Evolutionary conservation across 805 yeast species (phyloP), one percentile per base, ranked within the genome.

Genomic region (Sugiyamaella smithiae): DNA sequence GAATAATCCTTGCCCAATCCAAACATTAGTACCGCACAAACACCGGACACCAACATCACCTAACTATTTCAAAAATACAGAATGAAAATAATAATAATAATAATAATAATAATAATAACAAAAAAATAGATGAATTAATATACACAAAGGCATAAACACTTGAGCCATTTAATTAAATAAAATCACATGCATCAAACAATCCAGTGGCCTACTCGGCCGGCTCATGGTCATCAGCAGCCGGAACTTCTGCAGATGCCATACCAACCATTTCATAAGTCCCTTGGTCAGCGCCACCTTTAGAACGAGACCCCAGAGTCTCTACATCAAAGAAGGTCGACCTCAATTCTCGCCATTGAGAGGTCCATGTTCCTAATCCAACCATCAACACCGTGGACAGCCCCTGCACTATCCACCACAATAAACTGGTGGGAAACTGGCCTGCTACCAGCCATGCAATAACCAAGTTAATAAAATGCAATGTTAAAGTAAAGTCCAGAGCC

Each of bases 401-500:
- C 65, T 90, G 97, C 40, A 89, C 67, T 17, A 78, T 63, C 91
- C 97, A 88, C 98, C 98, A 91, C 43, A 83, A 71, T 4, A 85
- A 54, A 28, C 82, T 78, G 12, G 70, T 68, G 0, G 99, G 99
- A 54, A 91, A 76, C 25, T 75, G 72, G 0, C 80, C 76, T 1
- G 87, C 74, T 54, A 80, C 81, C 1, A 78, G 51, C 80, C 87
- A 81, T 0, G 81, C 87, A 2, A 88, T 81, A 2, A 81, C 45
- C 20, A 91, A 66, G 67, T 91, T 84, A 44, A 93, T 76, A 19
- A 85, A 80, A 66, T 93, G 97, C 12, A 91, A 80, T 0, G 99
- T 93, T n/a, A 91, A 62, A 8, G 96, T 97, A 70, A 93, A 91
- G 67, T 91, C 99, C 85, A 96, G 85, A 0, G 97, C 98, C 43